These are phyloP conservation scores for Tolypocladium tundrense DNA, from an alignment of 2,329 filamentous ascomycete genomes.

Conservation along the genomic window DNA sequence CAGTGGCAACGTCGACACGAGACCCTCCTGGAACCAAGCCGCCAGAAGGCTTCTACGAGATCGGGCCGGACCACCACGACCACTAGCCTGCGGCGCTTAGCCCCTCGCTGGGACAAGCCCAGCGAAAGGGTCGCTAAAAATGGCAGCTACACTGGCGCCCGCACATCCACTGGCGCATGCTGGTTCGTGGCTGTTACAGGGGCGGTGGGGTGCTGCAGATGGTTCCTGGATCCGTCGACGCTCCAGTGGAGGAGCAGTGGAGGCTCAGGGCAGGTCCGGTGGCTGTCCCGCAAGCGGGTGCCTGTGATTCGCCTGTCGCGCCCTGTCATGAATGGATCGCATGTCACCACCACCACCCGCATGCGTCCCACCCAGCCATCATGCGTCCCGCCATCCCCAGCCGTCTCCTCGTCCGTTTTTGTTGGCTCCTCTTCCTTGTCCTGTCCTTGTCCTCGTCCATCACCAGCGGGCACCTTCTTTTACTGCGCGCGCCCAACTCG, in stretches of 20 bases:
- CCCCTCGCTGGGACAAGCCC: background rate
- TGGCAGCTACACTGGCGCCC: background rate
- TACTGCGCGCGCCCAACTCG: background rate
- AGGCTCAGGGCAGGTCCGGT: background rate
- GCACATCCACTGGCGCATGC: background rate
- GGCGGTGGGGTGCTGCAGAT: background rate
- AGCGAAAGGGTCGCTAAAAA: constrained; percentile 4
- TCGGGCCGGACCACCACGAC: background rate
- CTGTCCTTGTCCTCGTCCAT: background rate
- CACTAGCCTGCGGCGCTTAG: background rate
- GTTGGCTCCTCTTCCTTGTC: background rate
- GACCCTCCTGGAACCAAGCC: background rate
- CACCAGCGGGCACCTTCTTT: background rate
- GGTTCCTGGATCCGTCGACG: background rate
- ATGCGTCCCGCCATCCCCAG: constrained; percentile 1
- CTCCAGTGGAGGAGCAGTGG: background rate
- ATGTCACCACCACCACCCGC: background rate
- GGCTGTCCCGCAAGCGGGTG: background rate
- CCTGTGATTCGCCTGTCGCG: background rate
- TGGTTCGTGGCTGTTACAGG: constrained; percentile 3
- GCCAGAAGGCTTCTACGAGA: background rate
- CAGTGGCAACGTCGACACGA: background rate
- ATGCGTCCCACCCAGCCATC: background rate
- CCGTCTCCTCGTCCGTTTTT: background rate
- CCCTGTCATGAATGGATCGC: background rate